Base-by-base conservation (phyloP, 305 asterid species). In the Fraxinus angustifolia region DNA sequence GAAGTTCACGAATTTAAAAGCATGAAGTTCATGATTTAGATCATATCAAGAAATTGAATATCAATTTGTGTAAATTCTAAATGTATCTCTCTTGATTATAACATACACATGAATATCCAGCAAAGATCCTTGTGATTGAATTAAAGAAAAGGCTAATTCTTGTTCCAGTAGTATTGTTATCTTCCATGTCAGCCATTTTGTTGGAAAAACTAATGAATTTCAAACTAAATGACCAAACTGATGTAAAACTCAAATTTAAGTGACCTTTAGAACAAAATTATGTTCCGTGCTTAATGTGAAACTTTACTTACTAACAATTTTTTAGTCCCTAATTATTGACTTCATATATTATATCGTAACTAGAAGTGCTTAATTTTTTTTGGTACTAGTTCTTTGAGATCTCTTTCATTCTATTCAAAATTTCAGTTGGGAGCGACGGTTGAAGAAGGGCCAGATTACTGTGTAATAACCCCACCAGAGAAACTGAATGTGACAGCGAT, bases 361-460 rank as follows among this genome's bases (percentile, higher is more conserved):
- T 17, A 2, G 30, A 5, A 17, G 28, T 17, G 68, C 68, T 58
- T 21, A 28, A 21, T 67, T 40, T 12, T 45, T 6, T 79, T 75
- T 53, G 7, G 3, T 76, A 42, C 77, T 3, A n/a, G 10, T 56
- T 7, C 72, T 26, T 34, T 76, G 36, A 38, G 75, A 75, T 30
- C 70, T 48, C 53, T 75, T 79, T 23, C 30, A 40, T 58, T 78
- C 62, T 68, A 31, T 72, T 35, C 58, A 21, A 80, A 65, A 0
- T 84, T 82, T 78, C 94, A 94, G 99, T 83, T 96, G 88, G 99
- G 99, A 78, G 98, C 99, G 50, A 93, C 92, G 33, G 98, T 96
- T 6, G 98, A 90, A 79, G 99, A 94, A 91, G 99, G 99, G 6
- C 83, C 98, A 2, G 99, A 96, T 76, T 96, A 92, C 90, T 96